phyloP scores from a whole-genome alignment of 345 rosid genomes.

The Anacardium occidentale region DNA sequence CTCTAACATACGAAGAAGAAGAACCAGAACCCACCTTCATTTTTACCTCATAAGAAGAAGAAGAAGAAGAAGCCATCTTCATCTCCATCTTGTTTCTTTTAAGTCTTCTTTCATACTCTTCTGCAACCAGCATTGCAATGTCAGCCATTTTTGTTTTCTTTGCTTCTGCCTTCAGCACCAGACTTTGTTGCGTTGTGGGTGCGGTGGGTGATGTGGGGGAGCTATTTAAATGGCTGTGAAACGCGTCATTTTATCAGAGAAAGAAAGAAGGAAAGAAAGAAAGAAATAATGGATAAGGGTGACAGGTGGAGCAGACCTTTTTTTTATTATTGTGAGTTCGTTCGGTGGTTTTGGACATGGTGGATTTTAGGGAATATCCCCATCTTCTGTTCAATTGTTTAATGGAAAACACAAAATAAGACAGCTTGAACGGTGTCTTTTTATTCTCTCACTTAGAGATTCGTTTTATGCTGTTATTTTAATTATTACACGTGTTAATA shows the following conservation, averaged over 20 bases:
- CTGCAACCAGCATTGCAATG: conserved; percentile 61
- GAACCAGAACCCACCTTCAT: background rate
- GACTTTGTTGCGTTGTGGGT: too few species aligned
- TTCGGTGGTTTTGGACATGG: conserved; percentile 12
- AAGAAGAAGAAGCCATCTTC: too few species aligned
- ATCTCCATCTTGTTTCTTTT: conserved; percentile 25
- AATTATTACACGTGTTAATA: too few species aligned
- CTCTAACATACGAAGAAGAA: background rate
- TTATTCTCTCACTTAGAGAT: too few species aligned
- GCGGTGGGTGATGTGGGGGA: background rate
- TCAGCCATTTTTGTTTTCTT: conserved; percentile 40
- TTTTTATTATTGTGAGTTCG: background rate
- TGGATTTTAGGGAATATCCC: background rate
- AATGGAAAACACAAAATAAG: too few species aligned
- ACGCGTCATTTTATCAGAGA: background rate
- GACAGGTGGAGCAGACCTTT: conserved; percentile 9
- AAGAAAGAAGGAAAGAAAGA: too few species aligned
- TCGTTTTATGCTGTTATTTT: too few species aligned
- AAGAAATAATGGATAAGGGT: conserved; percentile 36
- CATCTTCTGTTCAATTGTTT: too few species aligned
- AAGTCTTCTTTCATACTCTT: conserved; percentile 57
- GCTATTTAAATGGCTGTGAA: background rate
- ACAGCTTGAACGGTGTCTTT: too few species aligned
- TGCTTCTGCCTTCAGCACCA: too few species aligned
- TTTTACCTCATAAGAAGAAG: too few species aligned